Evolutionary conservation across 2,329 filamentous ascomycete genomes (phyloP).

Genomic region (Cephalotrichum gorgonifer): DNA sequence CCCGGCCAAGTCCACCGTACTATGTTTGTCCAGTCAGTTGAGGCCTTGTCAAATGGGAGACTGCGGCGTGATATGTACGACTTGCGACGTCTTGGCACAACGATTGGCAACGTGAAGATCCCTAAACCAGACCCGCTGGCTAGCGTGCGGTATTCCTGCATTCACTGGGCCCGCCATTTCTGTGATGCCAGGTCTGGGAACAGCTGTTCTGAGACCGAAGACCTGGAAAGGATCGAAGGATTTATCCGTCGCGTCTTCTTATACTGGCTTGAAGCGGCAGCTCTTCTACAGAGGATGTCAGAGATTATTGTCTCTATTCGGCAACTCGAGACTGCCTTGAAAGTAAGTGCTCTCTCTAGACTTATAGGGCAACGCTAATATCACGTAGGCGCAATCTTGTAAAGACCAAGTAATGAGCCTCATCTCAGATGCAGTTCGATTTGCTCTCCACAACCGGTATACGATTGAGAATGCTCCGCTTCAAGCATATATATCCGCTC

Average conservation of each 20-base stretch:
- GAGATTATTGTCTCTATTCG: conserved; percentile 12
- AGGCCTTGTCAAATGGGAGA: conserved; percentile 15
- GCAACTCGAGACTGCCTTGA: conserved; percentile 9
- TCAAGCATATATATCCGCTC: conserved; percentile 20
- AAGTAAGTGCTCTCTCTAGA: conserved; percentile 7
- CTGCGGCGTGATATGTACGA: conserved; percentile 25
- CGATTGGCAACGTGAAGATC: conserved; percentile 11
- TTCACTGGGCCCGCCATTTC: conserved; percentile 23
- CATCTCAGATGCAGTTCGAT: conserved; percentile 17
- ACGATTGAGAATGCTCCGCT: conserved; percentile 15
- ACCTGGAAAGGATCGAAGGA: background rate
- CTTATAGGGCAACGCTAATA: background rate
- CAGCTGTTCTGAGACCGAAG: background rate
- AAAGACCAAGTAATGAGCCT: conserved; percentile 8
- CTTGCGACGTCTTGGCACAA: conserved; percentile 13
- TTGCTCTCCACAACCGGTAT: conserved; percentile 13
- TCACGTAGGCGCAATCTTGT: conserved; percentile 1
- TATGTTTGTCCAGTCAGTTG: conserved; percentile 23
- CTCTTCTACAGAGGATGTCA: conserved; percentile 16
- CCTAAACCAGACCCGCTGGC: conserved; percentile 11
- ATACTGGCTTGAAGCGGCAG: conserved; percentile 29
- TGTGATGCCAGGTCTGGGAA: conserved; percentile 6
- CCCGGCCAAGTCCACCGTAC: conserved; percentile 14
- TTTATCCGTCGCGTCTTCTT: conserved; percentile 12
- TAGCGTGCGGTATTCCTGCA: conserved; percentile 15